Conservation (phyloP, 2,329 filamentous ascomycete genomes). For the Trichoderma guizhouense region DNA sequence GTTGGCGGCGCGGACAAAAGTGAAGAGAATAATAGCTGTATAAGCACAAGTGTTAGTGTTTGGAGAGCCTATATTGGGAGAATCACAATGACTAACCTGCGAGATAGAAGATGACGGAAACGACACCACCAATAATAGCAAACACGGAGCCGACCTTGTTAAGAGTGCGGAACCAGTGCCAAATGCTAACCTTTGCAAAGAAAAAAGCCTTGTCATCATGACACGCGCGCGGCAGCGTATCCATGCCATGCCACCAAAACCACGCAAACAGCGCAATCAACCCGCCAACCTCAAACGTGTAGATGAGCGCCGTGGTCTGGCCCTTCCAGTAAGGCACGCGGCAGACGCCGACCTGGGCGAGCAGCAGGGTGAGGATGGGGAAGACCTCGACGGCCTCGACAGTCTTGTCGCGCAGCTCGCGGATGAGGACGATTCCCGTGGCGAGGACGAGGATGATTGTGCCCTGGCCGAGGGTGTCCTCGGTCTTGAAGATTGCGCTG, state of each 20-base stretch:
- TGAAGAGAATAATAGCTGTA: constrained; percentile 11
- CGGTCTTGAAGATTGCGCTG: constrained; percentile 20
- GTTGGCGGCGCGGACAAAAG: neutral
- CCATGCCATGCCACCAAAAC: constrained; percentile 28
- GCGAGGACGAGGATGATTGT: constrained; percentile 26
- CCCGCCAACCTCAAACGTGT: constrained; percentile 21
- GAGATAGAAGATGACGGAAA: constrained; percentile 19
- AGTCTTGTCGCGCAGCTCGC: neutral
- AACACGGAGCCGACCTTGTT: constrained; percentile 26
- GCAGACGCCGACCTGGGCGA: constrained; percentile 24
- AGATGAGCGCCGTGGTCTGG: constrained; percentile 22
- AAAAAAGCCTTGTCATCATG: constrained; percentile 27
- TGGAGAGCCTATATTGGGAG: neutral
- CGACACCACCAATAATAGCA: constrained; percentile 10
- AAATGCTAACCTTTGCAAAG: constrained; percentile 30
- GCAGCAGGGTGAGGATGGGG: constrained; percentile 24
- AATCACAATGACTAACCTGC: constrained; percentile 9
- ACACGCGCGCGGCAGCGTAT: constrained; percentile 22
- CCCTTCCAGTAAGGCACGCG: constrained; percentile 18
- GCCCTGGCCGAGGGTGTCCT: constrained; percentile 24
- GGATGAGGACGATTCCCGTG: constrained; percentile 23
- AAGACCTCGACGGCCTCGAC: constrained; percentile 26
- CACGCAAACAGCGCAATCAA: constrained; percentile 23
- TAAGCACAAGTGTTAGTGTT: neutral
- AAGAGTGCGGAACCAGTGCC: constrained; percentile 26